These are phyloP conservation scores for Bruguiera parviflora DNA, from an alignment of 345 rosid species.

Conservation along the genomic window DNA sequence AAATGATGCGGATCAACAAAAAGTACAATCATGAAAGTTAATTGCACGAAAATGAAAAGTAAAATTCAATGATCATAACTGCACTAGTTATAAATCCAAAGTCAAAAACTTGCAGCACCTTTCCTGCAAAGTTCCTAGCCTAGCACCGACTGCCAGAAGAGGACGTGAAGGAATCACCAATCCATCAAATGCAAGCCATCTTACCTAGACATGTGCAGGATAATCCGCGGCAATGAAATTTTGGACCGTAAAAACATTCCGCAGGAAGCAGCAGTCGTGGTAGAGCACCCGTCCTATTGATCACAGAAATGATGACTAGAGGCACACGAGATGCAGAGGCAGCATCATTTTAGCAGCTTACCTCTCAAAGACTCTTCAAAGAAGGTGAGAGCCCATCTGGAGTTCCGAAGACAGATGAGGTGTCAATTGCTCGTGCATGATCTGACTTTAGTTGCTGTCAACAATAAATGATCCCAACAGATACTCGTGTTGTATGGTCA, in stretches of 20 bases:
- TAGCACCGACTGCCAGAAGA: constrained; percentile 50
- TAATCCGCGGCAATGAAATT: neutral
- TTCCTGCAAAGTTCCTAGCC: constrained; percentile 58
- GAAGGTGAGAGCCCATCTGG: constrained; percentile 52
- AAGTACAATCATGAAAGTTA: no score
- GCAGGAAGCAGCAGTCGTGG: no score
- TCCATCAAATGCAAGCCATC: constrained; percentile 4
- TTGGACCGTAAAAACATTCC: neutral
- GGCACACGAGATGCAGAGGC: neutral
- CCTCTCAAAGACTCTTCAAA: constrained; percentile 71
- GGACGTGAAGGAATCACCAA: neutral
- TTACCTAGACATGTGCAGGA: neutral
- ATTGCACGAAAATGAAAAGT: neutral
- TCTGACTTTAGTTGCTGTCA: constrained; percentile 72
- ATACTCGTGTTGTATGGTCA: neutral
- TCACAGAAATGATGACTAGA: neutral
- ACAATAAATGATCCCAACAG: neutral
- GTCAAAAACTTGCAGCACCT: constrained; percentile 45
- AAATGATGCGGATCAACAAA: neutral
- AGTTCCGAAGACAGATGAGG: constrained; percentile 63
- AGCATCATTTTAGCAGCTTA: constrained; percentile 23
- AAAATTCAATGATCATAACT: neutral
- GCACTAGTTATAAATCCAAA: neutral
- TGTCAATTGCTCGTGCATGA: constrained; percentile 80
- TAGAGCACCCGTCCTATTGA: neutral